Conservation (phyloP, 768 basidiomycete genomes). For the Astraeus odoratus region DNA sequence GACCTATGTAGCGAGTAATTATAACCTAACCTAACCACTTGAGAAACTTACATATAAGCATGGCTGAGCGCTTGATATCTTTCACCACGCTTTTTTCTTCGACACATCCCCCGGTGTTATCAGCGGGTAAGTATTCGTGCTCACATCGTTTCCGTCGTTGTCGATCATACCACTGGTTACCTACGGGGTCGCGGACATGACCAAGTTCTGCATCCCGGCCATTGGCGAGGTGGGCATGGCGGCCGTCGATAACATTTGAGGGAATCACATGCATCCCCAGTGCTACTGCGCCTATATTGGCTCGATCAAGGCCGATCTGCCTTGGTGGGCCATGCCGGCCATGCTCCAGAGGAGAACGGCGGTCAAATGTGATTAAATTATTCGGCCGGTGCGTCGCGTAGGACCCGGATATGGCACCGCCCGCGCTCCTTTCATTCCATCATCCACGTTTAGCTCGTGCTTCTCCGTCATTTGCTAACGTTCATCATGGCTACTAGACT, state of each 20-base stretch:
- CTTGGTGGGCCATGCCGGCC: background rate
- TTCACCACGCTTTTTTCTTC: too few species aligned
- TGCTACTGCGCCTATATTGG: background rate
- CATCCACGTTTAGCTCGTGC: background rate
- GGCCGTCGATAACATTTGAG: background rate
- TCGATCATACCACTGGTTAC: too few species aligned
- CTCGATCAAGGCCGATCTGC: background rate
- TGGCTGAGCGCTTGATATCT: too few species aligned
- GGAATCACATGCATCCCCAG: background rate
- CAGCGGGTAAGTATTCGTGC: too few species aligned
- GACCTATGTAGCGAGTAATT: too few species aligned
- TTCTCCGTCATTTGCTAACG: slow-evolving; percentile 1
- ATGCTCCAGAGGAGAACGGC: background rate
- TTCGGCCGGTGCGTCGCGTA: background rate
- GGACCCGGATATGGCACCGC: background rate
- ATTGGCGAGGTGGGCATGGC: background rate
- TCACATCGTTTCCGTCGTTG: too few species aligned
- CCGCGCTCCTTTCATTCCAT: background rate
- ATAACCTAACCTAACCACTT: too few species aligned
- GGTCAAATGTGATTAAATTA: background rate
- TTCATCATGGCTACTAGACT: slow-evolving; percentile 50
- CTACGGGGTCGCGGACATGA: too few species aligned
- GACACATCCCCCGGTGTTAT: too few species aligned
- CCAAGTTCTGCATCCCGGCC: too few species aligned
- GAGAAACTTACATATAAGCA: too few species aligned